phyloP scores from a whole-genome alignment of 2,329 filamentous ascomycete genomes.

The Zopfia rhizophila region DNA sequence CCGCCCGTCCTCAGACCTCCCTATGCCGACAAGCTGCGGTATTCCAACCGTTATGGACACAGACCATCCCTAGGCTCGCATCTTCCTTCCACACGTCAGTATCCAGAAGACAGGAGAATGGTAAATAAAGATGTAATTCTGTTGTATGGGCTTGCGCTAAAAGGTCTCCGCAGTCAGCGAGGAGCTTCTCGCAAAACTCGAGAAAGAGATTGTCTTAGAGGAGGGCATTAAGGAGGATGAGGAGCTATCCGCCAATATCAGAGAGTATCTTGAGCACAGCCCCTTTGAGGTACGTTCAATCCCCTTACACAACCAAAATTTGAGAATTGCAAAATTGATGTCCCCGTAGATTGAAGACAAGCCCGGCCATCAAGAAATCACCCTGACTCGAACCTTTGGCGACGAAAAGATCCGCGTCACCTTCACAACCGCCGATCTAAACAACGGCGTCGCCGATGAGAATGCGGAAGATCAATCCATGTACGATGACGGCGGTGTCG shows the following conservation, averaged over 20 bases:
- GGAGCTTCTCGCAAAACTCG: slow-evolving; percentile 87
- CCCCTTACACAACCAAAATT: slow-evolving; percentile 2
- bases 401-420: slow-evolving; percentile 90
- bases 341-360: slow-evolving; percentile 71
- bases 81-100: slow-evolving; percentile 57
- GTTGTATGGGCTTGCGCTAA: slow-evolving; percentile 23
- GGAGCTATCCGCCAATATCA: slow-evolving; percentile 78
- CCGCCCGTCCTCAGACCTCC: slow-evolving; percentile 48
- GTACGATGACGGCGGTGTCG: slow-evolving; percentile 59
- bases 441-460: slow-evolving; percentile 59
- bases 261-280: slow-evolving; percentile 88
- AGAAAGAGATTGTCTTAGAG: slow-evolving; percentile 70
- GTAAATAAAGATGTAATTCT: slow-evolving; percentile 12
- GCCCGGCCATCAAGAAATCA: slow-evolving; percentile 86
- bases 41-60: slow-evolving; percentile 47
- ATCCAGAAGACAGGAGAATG: slow-evolving; percentile 46
- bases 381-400: slow-evolving; percentile 82
- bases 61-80: slow-evolving; percentile 43
- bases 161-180: slow-evolving; percentile 68
- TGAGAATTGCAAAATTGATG: slow-evolving; percentile 9
- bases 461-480: slow-evolving; percentile 67
- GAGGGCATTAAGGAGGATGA: slow-evolving; percentile 79
- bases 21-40: slow-evolving; percentile 45
- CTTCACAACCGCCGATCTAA: slow-evolving; percentile 86
- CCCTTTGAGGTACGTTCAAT: slow-evolving; percentile 73